phyloP scores from a whole-genome alignment of 805 yeast genomes.

The Peterozyma toletana region DNA sequence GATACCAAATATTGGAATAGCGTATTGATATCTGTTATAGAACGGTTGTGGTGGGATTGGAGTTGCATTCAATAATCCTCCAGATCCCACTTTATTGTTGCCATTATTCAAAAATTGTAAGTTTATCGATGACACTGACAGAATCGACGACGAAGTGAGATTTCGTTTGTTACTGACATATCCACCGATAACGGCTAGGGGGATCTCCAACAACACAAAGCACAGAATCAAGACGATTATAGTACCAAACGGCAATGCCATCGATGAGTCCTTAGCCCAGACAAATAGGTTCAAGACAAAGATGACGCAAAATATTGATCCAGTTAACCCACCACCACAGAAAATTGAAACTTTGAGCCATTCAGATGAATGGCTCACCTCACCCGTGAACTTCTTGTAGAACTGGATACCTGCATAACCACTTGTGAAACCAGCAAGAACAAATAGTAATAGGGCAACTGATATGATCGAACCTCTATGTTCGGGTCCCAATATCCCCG shows the following conservation, averaged over 20 bases:
- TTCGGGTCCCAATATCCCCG: slow-evolving; percentile 54
- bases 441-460: slow-evolving; percentile 51
- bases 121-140: slow-evolving; percentile 2
- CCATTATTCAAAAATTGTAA: slow-evolving; percentile 1
- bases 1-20: slow-evolving; percentile 50
- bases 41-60: slow-evolving; percentile 29
- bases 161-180: slow-evolving; percentile 23
- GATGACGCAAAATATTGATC: slow-evolving; percentile 38
- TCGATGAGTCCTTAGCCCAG: slow-evolving; percentile 70
- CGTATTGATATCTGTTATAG: slow-evolving; percentile 22
- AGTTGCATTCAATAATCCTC: slow-evolving; percentile 7
- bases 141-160: background rate
- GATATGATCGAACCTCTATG: slow-evolving; percentile 63
- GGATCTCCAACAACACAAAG: slow-evolving; percentile 63
- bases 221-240: slow-evolving; percentile 50
- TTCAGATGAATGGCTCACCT: slow-evolving; percentile 24
- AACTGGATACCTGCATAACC: slow-evolving; percentile 66
- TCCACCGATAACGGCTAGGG: slow-evolving; percentile 74
- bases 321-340: slow-evolving; percentile 44
- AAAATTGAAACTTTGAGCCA: slow-evolving; percentile 32
- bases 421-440: slow-evolving; percentile 66
- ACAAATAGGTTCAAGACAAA: slow-evolving; percentile 58
- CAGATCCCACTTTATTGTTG: background rate
- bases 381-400: slow-evolving; percentile 45
- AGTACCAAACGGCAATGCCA: slow-evolving; percentile 75